Base-by-base conservation (phyloP, 1,139 yeast genomes). In the Tardiomyces digboiensis region DNA sequence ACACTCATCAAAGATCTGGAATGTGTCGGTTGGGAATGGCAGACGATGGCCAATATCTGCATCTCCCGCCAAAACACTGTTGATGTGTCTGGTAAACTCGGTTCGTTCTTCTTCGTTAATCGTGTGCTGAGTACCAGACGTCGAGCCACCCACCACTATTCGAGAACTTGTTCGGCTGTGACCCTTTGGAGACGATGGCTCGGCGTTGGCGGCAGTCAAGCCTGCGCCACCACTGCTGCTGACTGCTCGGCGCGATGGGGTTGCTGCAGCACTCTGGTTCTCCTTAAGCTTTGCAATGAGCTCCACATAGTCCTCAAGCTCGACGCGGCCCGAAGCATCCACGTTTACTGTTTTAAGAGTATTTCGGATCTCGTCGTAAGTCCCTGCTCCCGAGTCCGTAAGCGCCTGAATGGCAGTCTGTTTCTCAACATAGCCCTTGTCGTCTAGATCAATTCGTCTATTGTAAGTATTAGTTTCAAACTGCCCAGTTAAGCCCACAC, bases 251-350 rank as follows among this genome's bases (percentile, higher is more conserved):
- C n/a, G n/a, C n/a, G n/a, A 16, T 16, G 16, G 33, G 16, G 10
- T 16, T 18, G 65, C 16, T 8, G 33, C 26, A 63, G 26, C 62
- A 54, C 36, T 60, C 44, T 26, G 64, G 61, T 46, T 53, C 47
- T 58, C 64, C 44, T 61, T 58, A 26, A 66, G 59, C 55, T 64
- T 65, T 45, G 66, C 56, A 36, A 65, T 52, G 58, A 91, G 75
- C 61, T 87, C 96, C 37, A 91, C 97, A 60, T 80, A 93, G 62
- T 91, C 99, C 48, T 93, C 99, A 59, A 91, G 70, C 63, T 93
- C 99, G 45, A 91, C 97, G 58, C 86, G 88, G 18, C 98, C 99
- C 10, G 95, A 83, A 7, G 98, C 95, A 66, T 91, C 99, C 39
- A 91, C 95, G 55, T 84, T 83, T 42, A 88, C 97, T 40, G 74